Base-by-base conservation (phyloP, 441 rosid genomes). In the Croton laevigatus region DNA sequence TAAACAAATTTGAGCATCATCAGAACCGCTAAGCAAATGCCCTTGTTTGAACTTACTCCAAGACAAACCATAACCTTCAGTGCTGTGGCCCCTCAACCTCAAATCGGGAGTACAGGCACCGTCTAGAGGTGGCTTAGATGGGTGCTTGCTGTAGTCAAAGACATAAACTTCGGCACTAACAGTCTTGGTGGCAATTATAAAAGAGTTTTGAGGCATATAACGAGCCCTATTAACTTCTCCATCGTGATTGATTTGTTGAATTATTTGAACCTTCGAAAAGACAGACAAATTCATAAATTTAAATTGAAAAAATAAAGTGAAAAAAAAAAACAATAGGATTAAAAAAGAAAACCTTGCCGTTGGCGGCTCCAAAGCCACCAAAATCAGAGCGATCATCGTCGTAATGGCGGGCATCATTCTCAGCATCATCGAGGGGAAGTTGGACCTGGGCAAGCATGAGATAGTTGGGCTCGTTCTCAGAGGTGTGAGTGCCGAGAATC, bases 221-320 rank as follows among this genome's bases (percentile, higher is more conserved):
- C 99, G 96, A 66, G 99, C 99, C 69, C 99, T 78, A 22, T 92
- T 94, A 32, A 94, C 98, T 79, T 94, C 99, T 27, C 99, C 99
- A 9, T 94, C 98, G 67, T 90, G 98, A 74, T 89, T 89, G 34
- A 94, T 94, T 74, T 91, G 97, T 84, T 94, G 99, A 71, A 89
- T 92, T 69, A 94, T 87, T 85, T 94, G 98, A 23, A 91, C 96
- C 97, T 91, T 68, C 67, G 49, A 60, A 13, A 45, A 40, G 44
- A 40, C 44, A 6, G n/a, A 6, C 17, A 51, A 49, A 8, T 40
- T n/a, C 36, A 23, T 8, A 12, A 40, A 40, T 6, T 40, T 40
- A 9, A 6, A 8, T 40, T 40, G 53, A 49, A 49, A 49, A 49
- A 49, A 49, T 45, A 49, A 49, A 49, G 6, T 13, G 51, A 12